Conservation (phyloP, 257 asterid genomes). For the Jasminum sambac region DNA sequence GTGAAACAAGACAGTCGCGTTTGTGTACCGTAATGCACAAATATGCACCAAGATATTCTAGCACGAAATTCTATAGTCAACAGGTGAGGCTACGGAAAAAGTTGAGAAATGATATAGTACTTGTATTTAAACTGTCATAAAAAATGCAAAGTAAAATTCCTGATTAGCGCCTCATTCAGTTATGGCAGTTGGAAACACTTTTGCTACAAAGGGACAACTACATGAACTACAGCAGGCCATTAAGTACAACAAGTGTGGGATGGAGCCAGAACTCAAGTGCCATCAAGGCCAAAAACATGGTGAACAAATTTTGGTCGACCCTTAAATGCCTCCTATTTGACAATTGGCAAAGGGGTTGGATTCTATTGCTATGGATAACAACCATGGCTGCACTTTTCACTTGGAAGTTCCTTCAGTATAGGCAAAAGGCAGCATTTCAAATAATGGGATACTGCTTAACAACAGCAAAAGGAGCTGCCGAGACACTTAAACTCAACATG, state of each 20-base stretch:
- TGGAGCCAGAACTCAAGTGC: conserved; percentile 62
- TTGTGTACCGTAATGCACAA: no score
- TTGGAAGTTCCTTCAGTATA: conserved; percentile 76
- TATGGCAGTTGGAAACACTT: conserved; percentile 92
- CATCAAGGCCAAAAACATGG: conserved; percentile 28
- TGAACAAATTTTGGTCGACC: conserved; percentile 25
- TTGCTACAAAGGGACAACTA: conserved; percentile 77
- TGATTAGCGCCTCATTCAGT: conserved; percentile 39
- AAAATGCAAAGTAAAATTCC: background rate
- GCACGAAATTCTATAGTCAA: no score
- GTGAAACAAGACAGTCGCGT: no score
- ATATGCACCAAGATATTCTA: no score
- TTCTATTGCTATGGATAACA: conserved; percentile 55
- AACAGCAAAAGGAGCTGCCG: conserved; percentile 95
- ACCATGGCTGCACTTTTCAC: conserved; percentile 71
- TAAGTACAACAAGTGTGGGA: conserved; percentile 65
- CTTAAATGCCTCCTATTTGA: conserved; percentile 44
- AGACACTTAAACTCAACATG: conserved; percentile 90
- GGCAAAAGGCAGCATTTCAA: conserved; percentile 60
- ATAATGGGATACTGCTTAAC: conserved; percentile 78
- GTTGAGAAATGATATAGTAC: no score
- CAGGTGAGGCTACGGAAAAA: no score
- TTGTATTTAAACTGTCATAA: background rate
- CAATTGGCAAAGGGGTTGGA: conserved; percentile 83
- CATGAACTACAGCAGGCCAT: conserved; percentile 85